These are phyloP conservation scores for Linnemannia zychae DNA, from an alignment of 192 early-diverging fungal genomes.

Conservation along the genomic window DNA sequence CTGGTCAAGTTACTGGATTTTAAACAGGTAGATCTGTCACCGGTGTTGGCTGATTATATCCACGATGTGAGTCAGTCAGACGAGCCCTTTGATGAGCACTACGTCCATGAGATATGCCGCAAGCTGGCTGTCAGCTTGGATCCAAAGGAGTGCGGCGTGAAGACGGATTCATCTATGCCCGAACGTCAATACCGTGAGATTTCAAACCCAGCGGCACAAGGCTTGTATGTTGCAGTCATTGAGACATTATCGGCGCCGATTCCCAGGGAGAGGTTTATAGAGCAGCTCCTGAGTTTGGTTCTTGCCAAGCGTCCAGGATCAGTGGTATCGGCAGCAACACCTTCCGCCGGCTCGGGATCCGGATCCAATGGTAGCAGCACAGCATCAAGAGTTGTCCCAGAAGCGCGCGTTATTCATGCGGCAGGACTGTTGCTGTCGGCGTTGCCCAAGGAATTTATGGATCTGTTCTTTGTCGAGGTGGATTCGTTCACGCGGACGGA, in stretches of 20 bases:
- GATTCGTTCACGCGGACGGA: conserved; percentile 41
- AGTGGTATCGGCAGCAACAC: conserved; percentile 37
- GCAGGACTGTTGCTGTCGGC: conserved; percentile 64
- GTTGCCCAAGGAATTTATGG: conserved; percentile 59
- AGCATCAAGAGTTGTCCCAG: conserved; percentile 39
- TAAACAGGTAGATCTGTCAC: conserved; percentile 37
- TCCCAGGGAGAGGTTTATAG: conserved; percentile 55
- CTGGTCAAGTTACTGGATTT: conserved; percentile 47
- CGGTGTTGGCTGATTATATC: conserved; percentile 54
- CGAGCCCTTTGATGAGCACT: conserved; percentile 62
- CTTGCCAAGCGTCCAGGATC: conserved; percentile 51
- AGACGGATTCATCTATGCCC: conserved; percentile 59
- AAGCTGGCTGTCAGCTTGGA: conserved; percentile 65
- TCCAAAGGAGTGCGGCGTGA: conserved; percentile 67
- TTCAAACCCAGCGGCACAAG: conserved; percentile 71
- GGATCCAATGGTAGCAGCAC: conserved; percentile 3
- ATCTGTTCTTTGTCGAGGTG: conserved; percentile 49
- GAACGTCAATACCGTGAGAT: conserved; percentile 74
- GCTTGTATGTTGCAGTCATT: conserved; percentile 64
- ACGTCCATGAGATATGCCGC: conserved; percentile 65
- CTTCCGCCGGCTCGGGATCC: conserved; percentile 55
- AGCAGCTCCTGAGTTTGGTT: conserved; percentile 57
- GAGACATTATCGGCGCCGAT: conserved; percentile 63
- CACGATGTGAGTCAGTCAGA: conserved; percentile 57
- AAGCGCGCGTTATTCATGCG: conserved; percentile 63